Evolutionary conservation across 163 green algal species (phyloP), one percentile per base, ranked within the genome.

Genomic region (Picocystis sp.): DNA sequence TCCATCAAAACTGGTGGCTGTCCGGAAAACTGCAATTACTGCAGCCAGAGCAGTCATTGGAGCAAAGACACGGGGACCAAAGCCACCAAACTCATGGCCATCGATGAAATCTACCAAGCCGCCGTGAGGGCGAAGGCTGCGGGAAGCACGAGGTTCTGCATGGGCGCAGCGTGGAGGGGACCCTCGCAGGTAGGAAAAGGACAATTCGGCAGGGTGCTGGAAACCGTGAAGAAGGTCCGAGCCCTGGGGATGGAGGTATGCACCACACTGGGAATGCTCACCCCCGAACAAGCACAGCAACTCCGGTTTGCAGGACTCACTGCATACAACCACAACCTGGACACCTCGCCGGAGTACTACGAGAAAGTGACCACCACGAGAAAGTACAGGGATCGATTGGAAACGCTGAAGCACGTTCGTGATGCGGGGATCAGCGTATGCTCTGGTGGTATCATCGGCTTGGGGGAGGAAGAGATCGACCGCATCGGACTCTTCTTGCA

Each of bases 311-410:
- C 91, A 1, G 91, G 91, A 3, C 79, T 99, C 12, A 97, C 87
- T 5, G 91, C 91, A 10, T 99, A 99, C 81, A 99, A 99, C 75
- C 91, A 99, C 79, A 99, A 99, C 76, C 74, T 99, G 51, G 91
- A 99, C 80, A 98, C 91, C 38, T 74, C 48, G 14, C 81, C 80
- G 19, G 89, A 98, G 73, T 93, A 84, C 71, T 97, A 97, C 71
- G 58, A 52, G 34, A 83, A 93, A 62, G 76, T 99, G 53, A 96
- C 90, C 22, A 84, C 76, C 48, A 92, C 76, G 8, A 75, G 91
- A 44, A 93, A 88, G 42, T 98, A 96, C 55, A 79, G 90, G 62
- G 87, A 96, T 69, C 75, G 87, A 2, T 80, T 97, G 22, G 56
- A 75, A 6, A 99, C 91, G 13, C 71, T 99, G 35, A 63, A 75